These are phyloP conservation scores for Tripidium arundinaceum DNA, from an alignment of 202 grass and related monocot species.

Conservation along the genomic window DNA sequence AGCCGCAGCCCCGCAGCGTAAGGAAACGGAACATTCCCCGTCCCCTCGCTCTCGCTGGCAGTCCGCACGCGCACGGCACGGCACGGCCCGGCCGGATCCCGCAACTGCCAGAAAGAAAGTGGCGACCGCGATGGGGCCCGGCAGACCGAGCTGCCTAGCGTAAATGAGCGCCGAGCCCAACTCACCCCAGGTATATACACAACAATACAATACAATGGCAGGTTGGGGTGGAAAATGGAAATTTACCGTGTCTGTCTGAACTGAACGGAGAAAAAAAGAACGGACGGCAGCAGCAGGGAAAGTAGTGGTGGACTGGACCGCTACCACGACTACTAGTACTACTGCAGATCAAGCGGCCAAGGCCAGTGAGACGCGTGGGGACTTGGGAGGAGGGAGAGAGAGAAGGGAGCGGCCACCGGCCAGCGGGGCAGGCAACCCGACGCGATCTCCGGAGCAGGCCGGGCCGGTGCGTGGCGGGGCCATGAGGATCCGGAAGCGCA, in stretches of 20 bases:
- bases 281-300: background rate
- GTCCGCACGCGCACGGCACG: background rate
- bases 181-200: too few relatives aligned
- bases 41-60: background rate
- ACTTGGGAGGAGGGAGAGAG: background rate
- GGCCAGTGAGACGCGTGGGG: background rate
- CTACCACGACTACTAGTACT: background rate
- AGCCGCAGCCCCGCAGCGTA: background rate
- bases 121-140: background rate
- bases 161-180: background rate
- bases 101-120: background rate
- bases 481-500: slow-evolving; percentile 52
- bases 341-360: background rate
- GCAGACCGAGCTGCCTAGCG: background rate
- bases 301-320: background rate
- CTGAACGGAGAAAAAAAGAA: background rate
- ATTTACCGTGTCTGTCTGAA: background rate
- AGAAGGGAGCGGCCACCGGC: background rate
- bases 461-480: background rate
- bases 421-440: background rate
- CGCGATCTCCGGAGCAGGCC: background rate
- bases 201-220: background rate
- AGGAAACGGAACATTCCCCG: background rate
- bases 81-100: background rate
- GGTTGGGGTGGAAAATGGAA: background rate